These are phyloP conservation scores for Pelargonium myrrhifolium DNA, from an alignment of 441 rosid species.

Conservation along the genomic window DNA sequence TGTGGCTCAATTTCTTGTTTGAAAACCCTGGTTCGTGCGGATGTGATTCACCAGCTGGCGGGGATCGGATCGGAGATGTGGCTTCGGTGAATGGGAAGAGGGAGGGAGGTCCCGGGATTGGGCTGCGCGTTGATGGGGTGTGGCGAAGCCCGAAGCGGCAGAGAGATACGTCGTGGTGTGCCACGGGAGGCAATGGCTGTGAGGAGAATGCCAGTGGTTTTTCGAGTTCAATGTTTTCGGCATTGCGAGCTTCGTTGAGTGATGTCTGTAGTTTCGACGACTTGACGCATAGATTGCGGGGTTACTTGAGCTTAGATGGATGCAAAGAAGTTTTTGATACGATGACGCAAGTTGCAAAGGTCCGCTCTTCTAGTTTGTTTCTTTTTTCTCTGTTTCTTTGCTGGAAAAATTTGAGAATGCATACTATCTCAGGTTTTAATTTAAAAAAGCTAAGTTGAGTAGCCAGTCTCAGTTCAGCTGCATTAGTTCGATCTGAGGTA, in stretches of 20 bases:
- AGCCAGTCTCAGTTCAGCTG: background rate
- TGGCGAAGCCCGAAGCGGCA: constrained; percentile 67
- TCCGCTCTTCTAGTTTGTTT: constrained; percentile 16
- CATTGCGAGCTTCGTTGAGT: constrained; percentile 47
- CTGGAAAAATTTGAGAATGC: background rate
- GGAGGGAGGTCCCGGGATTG: constrained; percentile 29
- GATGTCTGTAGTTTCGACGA: constrained; percentile 86
- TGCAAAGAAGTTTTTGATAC: constrained; percentile 64
- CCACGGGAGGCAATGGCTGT: constrained; percentile 17
- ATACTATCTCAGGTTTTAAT: background rate
- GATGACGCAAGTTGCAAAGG: constrained; percentile 70
- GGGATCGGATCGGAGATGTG: background rate
- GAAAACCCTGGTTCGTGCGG: constrained; percentile 60
- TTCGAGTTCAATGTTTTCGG: constrained; percentile 29
- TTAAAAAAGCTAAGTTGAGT: background rate
- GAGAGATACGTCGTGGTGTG: constrained; percentile 47
- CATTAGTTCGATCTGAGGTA: background rate
- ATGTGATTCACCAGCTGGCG: constrained; percentile 23
- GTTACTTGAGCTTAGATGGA: constrained; percentile 48
- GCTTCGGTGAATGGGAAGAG: constrained; percentile 39
- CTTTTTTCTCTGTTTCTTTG: background rate
- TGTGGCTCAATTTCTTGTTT: constrained; percentile 79
- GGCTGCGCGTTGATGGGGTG: constrained; percentile 34
- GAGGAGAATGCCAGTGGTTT: constrained; percentile 24
- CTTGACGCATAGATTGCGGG: constrained; percentile 59